phyloP scores from a whole-genome alignment of 2,329 filamentous ascomycete genomes.

The Ceratocystis eucalypticola region DNA sequence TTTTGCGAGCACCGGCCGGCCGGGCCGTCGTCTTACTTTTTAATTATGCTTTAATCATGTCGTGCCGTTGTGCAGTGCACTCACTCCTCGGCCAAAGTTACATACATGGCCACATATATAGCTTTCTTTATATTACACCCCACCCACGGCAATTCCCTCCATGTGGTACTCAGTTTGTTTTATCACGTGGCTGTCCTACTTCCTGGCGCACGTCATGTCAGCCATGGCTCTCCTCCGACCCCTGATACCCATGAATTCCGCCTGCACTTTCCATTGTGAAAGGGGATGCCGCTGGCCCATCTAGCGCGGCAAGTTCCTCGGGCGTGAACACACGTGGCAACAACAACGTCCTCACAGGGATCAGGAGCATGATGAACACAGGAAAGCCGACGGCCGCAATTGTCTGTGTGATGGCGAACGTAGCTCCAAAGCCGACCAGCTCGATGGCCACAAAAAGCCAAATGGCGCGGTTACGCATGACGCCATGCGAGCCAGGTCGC shows the following conservation, averaged over 20 bases:
- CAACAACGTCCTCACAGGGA: slow-evolving; percentile 51
- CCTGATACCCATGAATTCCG: slow-evolving; percentile 38
- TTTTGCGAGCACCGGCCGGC: background rate
- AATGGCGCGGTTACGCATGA: slow-evolving; percentile 44
- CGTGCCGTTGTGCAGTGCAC: too few relatives aligned
- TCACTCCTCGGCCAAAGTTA: too few relatives aligned
- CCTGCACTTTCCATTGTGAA: slow-evolving; percentile 68
- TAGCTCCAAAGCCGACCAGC: slow-evolving; percentile 58
- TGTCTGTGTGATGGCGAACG: slow-evolving; percentile 72
- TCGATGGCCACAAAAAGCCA: slow-evolving; percentile 60
- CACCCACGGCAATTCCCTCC: background rate
- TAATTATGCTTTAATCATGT: too few relatives aligned
- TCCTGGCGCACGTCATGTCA: background rate
- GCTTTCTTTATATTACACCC: background rate
- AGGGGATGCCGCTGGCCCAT: slow-evolving; percentile 60
- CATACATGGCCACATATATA: too few relatives aligned
- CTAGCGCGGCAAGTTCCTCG: slow-evolving; percentile 49
- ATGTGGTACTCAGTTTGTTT: background rate
- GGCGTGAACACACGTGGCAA: slow-evolving; percentile 47
- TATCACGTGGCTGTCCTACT: background rate
- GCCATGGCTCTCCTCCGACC: background rate
- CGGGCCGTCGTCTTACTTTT: background rate
- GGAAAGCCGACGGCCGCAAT: slow-evolving; percentile 73
- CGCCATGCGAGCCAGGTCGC: slow-evolving; percentile 39
- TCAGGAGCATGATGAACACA: slow-evolving; percentile 55